phyloP scores from a whole-genome alignment of 768 basidiomycete species.

The Pluteus cervinus region DNA sequence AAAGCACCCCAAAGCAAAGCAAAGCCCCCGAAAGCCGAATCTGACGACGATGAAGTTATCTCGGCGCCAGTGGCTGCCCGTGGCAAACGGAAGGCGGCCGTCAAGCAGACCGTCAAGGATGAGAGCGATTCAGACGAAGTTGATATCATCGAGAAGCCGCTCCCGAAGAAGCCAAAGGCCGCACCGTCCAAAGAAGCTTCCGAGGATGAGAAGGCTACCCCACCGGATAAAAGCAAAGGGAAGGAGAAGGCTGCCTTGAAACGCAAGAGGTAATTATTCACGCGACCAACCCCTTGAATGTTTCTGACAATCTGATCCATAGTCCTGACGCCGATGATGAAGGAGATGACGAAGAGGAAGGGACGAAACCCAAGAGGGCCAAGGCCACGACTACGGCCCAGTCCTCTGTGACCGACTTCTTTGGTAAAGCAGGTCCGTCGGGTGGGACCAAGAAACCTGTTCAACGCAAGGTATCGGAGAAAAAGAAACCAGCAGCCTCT shows the following conservation, averaged over 20 bases:
- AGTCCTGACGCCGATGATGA: constrained; percentile 30
- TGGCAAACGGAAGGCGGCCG: constrained; percentile 12
- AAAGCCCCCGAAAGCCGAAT: constrained; percentile 15
- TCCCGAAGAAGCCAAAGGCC: constrained; percentile 22
- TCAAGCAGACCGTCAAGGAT: constrained; percentile 5
- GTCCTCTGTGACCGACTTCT: constrained; percentile 53
- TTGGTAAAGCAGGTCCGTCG: constrained; percentile 36
- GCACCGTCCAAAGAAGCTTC: constrained; percentile 15
- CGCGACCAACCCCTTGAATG: background rate
- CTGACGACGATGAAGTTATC: constrained; percentile 6
- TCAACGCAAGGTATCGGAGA: constrained; percentile 48
- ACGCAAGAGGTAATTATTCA: constrained; percentile 61
- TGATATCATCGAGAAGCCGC: constrained; percentile 5
- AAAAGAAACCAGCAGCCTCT: constrained; percentile 53
- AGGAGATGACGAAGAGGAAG: constrained; percentile 29
- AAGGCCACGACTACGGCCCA: constrained; percentile 22
- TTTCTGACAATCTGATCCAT: constrained; percentile 19
- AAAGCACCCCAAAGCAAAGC: constrained; percentile 30
- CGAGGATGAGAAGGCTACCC: constrained; percentile 23
- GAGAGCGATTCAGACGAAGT: constrained; percentile 14
- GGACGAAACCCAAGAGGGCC: constrained; percentile 50
- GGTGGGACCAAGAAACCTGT: constrained; percentile 33
- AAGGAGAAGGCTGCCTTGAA: constrained; percentile 33
- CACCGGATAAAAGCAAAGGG: constrained; percentile 18
- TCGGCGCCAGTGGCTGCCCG: constrained; percentile 16